These are phyloP conservation scores for Rhizophagus sp. DNA, from an alignment of 192 early-diverging fungal species.

Conservation along the genomic window DNA sequence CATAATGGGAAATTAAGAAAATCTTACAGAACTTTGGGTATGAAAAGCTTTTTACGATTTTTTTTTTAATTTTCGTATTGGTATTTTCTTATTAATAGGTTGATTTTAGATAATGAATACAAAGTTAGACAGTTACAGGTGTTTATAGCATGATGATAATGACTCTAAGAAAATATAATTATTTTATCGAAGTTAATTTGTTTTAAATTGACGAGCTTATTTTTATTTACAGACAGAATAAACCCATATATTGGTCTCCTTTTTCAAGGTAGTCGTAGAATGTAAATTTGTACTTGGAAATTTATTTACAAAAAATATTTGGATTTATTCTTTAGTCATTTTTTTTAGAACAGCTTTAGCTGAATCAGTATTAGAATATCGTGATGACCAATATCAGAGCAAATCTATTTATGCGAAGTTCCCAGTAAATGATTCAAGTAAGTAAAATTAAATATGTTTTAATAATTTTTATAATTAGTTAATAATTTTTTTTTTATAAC, in stretches of 20 bases:
- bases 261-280: no score
- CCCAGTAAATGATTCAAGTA: slow-evolving; percentile 42
- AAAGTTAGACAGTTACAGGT: slow-evolving; percentile 71
- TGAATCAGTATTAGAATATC: slow-evolving; percentile 80
- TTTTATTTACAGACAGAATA: no score
- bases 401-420: slow-evolving; percentile 70
- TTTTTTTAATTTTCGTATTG: not conserved
- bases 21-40: slow-evolving; percentile 58
- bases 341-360: slow-evolving; percentile 66
- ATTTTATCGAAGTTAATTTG: not conserved
- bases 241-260: no score
- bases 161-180: no score
- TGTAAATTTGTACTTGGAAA: not conserved
- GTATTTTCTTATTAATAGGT: not conserved
- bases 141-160: slow-evolving; percentile 54
- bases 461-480: no score
- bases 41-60: not conserved
- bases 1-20: slow-evolving; percentile 76
- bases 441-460: slow-evolving; percentile 32
- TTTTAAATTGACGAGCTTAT: not conserved
- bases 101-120: slow-evolving; percentile 60
- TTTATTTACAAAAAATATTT: not conserved
- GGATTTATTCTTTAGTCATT: not conserved
- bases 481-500: not conserved
- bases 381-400: slow-evolving; percentile 72